A percentile compares a stretch with the other conserved stretches of the same genome.
Evolutionary conservation across 2,329 filamentous ascomycete species (phyloP).

Genomic region (Pseudonectria buxi): DNA sequence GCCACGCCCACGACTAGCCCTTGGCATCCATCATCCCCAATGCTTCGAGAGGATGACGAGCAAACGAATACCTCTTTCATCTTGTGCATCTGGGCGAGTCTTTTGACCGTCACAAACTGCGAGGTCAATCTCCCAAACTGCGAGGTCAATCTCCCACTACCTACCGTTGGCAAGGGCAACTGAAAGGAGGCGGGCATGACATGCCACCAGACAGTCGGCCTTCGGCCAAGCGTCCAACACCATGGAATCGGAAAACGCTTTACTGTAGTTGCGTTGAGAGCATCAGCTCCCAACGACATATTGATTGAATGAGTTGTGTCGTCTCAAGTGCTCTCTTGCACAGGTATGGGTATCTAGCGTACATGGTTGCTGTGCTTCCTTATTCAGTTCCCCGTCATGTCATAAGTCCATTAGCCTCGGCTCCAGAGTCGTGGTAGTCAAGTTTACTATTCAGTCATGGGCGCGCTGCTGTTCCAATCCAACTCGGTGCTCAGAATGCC

Average conservation of each 20-base stretch:
- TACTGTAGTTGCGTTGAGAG: background rate
- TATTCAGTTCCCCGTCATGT: background rate
- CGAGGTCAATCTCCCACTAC: no score
- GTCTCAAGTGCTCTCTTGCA: conserved; percentile 3
- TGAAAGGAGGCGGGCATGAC: no score
- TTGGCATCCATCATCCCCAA: no score
- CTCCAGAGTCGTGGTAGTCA: background rate
- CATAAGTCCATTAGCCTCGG: conserved; percentile 1
- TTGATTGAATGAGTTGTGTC: conserved; percentile 1
- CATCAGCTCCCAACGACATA: background rate
- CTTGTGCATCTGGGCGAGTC: no score
- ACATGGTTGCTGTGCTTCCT: conserved; percentile 5
- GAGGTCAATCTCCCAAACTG: no score
- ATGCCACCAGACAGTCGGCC: no score
- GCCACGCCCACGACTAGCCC: no score
- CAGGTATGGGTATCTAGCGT: conserved; percentile 12
- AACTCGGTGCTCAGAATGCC: conserved; percentile 23
- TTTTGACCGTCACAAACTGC: no score
- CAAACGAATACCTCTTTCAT: no score
- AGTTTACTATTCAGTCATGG: conserved; percentile 1
- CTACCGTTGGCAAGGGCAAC: no score
- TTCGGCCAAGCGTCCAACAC: no score
- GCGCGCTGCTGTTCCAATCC: conserved; percentile 15
- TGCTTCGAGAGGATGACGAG: no score
- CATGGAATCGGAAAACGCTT: background rate